These are phyloP conservation scores for Earliella scabrosa DNA, from an alignment of 1,284 basidiomycete species.

Conservation along the genomic window DNA sequence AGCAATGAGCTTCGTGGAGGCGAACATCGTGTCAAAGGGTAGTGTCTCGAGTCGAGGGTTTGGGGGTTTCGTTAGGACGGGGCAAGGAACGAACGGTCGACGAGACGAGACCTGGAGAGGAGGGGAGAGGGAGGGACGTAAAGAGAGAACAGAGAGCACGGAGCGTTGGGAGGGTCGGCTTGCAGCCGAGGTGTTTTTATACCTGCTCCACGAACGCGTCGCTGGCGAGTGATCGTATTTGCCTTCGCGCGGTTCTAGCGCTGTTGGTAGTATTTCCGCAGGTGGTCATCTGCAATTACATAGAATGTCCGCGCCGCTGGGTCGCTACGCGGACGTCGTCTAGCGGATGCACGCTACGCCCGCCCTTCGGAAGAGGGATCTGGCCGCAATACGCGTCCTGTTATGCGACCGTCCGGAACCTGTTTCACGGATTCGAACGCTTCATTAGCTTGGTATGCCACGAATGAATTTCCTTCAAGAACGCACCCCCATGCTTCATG, in stretches of 20 bases:
- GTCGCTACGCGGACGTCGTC: not conserved
- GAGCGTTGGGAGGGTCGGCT: not conserved
- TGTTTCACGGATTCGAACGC: too few species aligned
- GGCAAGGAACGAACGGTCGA: not conserved
- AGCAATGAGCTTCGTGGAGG: slow-evolving; percentile 26
- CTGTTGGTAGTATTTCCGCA: not conserved
- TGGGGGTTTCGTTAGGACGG: slow-evolving; percentile 1
- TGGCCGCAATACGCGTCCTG: too few species aligned
- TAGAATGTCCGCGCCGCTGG: not conserved
- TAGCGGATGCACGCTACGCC: too few species aligned
- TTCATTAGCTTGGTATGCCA: too few species aligned
- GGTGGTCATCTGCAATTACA: not conserved
- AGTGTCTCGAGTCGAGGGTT: too few species aligned
- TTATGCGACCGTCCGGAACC: too few species aligned
- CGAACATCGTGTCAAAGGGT: slow-evolving; percentile 30
- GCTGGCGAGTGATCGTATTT: not conserved
- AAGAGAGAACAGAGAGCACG: not conserved
- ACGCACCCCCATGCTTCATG: too few species aligned
- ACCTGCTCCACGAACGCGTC: not conserved
- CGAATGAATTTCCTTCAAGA: too few species aligned
- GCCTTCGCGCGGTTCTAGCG: slow-evolving; percentile 1
- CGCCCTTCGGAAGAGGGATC: too few species aligned
- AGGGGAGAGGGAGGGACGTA: not conserved
- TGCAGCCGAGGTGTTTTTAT: not conserved
- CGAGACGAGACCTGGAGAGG: slow-evolving; percentile 1